Percentiles rank a stretch among this genome's conserved stretches.
Evolutionary conservation across 805 yeast genomes (phyloP).

Genomic region (Metschnikowia chrysomelidarum): DNA sequence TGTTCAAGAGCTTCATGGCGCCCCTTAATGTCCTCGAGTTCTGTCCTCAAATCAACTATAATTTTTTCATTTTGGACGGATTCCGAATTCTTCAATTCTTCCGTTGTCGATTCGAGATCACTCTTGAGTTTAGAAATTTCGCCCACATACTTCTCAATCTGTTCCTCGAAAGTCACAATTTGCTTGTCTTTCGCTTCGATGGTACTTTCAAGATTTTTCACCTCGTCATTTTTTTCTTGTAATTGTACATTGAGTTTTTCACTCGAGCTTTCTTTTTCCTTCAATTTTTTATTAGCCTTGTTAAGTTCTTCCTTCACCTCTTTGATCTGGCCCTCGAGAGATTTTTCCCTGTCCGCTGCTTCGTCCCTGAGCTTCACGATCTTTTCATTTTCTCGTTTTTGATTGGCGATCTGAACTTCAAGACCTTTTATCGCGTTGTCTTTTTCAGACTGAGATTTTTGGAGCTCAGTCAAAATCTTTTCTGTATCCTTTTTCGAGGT

Average conservation of each 20-base stretch:
- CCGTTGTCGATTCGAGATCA: conserved; percentile 3
- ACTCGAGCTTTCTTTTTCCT: conserved; percentile 1
- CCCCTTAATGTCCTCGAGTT: conserved; percentile 3
- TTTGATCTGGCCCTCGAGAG: conserved; percentile 10
- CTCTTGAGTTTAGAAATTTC: conserved; percentile 1
- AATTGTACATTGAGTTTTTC: conserved; percentile 6
- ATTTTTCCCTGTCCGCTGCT: conserved; percentile 4
- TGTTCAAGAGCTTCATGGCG: conserved; percentile 3
- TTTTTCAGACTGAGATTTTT: background rate
- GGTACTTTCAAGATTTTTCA: conserved; percentile 1
- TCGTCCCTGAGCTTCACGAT: conserved; percentile 1
- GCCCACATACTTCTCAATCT: conserved; percentile 4
- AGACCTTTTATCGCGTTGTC: conserved; percentile 6
- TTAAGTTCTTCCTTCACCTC: conserved; percentile 7
- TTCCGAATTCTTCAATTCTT: conserved; percentile 6
- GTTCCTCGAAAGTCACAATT: conserved; percentile 9
- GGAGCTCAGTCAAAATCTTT: conserved; percentile 3
- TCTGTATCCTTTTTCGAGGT: conserved; percentile 1
- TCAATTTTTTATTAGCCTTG: conserved; percentile 1
- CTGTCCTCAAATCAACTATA: conserved; percentile 5
- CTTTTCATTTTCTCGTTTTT: conserved; percentile 4
- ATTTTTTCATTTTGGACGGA: conserved; percentile 6
- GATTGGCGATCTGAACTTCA: conserved; percentile 5
- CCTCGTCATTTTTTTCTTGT: conserved; percentile 5
- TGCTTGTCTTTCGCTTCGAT: conserved; percentile 8